Conservation (phyloP, 345 rosid species). For the Camelina laxa region DNA sequence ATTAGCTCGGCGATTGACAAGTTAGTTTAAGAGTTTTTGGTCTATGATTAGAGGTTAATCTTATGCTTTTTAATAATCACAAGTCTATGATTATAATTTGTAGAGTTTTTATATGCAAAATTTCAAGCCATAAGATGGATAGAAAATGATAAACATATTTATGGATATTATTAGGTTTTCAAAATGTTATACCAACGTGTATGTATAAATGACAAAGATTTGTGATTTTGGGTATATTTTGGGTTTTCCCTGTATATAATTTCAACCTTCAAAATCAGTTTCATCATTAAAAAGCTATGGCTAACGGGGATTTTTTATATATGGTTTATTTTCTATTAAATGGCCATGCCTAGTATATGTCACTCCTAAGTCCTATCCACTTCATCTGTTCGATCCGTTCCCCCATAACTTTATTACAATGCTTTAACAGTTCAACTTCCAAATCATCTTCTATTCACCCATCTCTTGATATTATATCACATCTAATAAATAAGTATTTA, state of each 20-base stretch:
- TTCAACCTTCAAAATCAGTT: not conserved
- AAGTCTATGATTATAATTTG: not conserved
- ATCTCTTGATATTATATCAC: not conserved
- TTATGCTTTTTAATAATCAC: not conserved
- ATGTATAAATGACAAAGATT: no score
- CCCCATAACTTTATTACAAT: constrained; percentile 26
- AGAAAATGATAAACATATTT: no score
- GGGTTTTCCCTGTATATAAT: not conserved
- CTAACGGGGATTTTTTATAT: not conserved
- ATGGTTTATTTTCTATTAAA: not conserved
- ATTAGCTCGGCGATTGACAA: constrained; percentile 18
- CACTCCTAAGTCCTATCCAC: constrained; percentile 29
- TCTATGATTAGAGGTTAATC: not conserved
- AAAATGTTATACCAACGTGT: no score
- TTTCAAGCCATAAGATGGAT: no score
- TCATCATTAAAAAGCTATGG: not conserved
- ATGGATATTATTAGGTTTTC: no score
- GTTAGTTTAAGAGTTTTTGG: not conserved
- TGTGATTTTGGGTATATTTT: no score
- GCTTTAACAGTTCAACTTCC: constrained; percentile 8
- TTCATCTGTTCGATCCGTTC: constrained; percentile 3
- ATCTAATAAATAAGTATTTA: not conserved
- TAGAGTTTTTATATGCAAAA: not conserved
- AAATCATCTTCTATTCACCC: constrained; percentile 14
- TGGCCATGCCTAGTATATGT: constrained; percentile 19